Evolutionary conservation across 768 basidiomycete genomes (phyloP).

Genomic region (Vishniacozyma victoriae): DNA sequence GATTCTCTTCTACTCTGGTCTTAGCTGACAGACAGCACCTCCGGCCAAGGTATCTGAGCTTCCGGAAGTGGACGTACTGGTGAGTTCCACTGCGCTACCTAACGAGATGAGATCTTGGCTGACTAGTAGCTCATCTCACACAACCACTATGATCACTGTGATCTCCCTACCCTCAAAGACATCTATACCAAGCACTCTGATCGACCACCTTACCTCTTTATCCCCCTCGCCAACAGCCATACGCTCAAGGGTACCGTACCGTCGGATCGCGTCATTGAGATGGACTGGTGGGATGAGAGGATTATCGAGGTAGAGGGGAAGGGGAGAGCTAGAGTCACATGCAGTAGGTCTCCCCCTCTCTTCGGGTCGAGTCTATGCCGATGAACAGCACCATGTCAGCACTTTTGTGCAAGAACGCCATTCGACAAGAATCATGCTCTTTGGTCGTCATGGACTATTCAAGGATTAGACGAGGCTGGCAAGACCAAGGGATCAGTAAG

Average conservation of each 20-base stretch:
- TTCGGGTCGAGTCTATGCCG: neutral
- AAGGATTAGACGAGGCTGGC: conserved; percentile 27
- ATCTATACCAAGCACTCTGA: conserved; percentile 48
- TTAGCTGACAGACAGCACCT: conserved; percentile 33
- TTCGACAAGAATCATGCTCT: conserved; percentile 57
- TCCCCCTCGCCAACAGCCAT: conserved; percentile 55
- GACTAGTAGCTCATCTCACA: conserved; percentile 52
- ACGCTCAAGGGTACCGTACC: conserved; percentile 48
- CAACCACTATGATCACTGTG: conserved; percentile 48
- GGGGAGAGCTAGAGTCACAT: conserved; percentile 32
- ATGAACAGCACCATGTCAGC: conserved; percentile 51
- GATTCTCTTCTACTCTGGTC: neutral
- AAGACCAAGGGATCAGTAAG: neutral
- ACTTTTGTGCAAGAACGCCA: conserved; percentile 55
- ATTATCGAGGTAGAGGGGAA: conserved; percentile 31
- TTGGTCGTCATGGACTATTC: conserved; percentile 64
- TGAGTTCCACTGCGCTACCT: conserved; percentile 11
- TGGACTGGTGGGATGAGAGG: conserved; percentile 63
- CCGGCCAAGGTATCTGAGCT: conserved; percentile 56
- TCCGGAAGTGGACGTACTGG: conserved; percentile 60
- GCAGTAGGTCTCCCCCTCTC: conserved; percentile 22
- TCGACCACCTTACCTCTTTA: conserved; percentile 57
- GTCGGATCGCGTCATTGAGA: conserved; percentile 50
- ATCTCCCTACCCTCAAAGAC: conserved; percentile 22
- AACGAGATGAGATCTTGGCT: neutral